Percentiles rank a stretch among this genome's conserved stretches.
Conservation (phyloP, 805 yeast species). For the Spathaspora girioi region DNA sequence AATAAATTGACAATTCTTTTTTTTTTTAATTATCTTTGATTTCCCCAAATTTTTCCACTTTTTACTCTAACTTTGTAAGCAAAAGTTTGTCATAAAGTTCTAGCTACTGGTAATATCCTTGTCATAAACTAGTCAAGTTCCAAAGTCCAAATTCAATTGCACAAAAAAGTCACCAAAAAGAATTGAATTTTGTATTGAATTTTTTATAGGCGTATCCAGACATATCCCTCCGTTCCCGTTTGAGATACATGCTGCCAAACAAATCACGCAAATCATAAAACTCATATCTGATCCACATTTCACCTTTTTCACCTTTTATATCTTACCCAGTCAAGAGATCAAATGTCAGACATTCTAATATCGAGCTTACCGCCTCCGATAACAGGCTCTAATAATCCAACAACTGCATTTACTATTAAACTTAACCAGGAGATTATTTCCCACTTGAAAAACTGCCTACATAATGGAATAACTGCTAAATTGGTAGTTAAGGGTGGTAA, state of each 20-base stretch:
- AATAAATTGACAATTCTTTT: background rate
- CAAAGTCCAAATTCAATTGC: background rate
- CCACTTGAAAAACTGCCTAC: conserved; percentile 18
- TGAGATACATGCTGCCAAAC: background rate
- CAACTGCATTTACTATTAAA: conserved; percentile 13
- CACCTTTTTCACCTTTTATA: too few relatives aligned
- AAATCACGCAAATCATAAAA: background rate
- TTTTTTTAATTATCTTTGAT: background rate
- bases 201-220: background rate
- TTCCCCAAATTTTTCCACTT: background rate
- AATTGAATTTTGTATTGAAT: background rate
- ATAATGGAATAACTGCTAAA: conserved; percentile 19
- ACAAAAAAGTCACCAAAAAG: background rate
- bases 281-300: background rate
- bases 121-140: background rate
- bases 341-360: background rate
- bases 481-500: conserved; percentile 35
- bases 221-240: background rate
- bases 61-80: background rate
- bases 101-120: background rate
- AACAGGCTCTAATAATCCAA: background rate
- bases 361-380: background rate
- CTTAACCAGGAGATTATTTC: conserved; percentile 24
- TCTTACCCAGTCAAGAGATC: too few relatives aligned
- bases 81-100: background rate